Evolutionary conservation across 345 rosid genomes (phyloP), one percentile per base, ranked within the genome.

Genomic region (Atalantia buxifolia): DNA sequence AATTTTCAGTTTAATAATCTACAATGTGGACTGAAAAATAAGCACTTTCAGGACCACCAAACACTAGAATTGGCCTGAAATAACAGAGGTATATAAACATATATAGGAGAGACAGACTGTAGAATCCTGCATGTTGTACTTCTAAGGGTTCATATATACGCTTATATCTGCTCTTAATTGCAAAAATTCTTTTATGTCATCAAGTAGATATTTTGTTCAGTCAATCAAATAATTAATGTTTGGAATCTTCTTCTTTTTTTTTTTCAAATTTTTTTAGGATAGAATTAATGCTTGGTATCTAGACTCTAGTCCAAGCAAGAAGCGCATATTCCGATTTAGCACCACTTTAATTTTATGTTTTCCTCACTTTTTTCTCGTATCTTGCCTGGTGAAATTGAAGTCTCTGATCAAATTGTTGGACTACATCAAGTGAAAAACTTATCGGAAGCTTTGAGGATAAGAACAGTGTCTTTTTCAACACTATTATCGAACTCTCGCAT

Each of bases 401-500:
- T 9, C 21, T 5, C 9, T 19, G 5, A 18, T 19, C 75, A 71
- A 69, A 80, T 21, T 14, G 21, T 27, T 50, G 56, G 1, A 40
- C 4, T 40, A 40, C 13, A 40, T 40, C 13, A 9, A 40, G 13
- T 40, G 45, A 40, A 40, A 40, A 40, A 40, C 4, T 40, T 40
- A 4, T n/a, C 22, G 45, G 25, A 63, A 38, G 50, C 16, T 12
- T 45, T 12, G 21, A 35, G 8, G 80, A 84, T 79, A 70, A 81
- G 78, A 74, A 70, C 31, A 25, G 42, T 33, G 78, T 85, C 83
- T 25, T 80, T 84, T 74, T 77, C 85, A 33, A 36, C 75, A 35
- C 53, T 66, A 61, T 61, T 42, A 45, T 45, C 57, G 18, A 59
- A 10, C 35, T 50, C 74, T 16, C 25, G 7, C 48, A 35, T 33